Evolutionary conservation across 225 moss, liverwort and hornwort genomes (phyloP), one percentile per base, ranked within the genome.

Genomic region (Polytrichum commune): DNA sequence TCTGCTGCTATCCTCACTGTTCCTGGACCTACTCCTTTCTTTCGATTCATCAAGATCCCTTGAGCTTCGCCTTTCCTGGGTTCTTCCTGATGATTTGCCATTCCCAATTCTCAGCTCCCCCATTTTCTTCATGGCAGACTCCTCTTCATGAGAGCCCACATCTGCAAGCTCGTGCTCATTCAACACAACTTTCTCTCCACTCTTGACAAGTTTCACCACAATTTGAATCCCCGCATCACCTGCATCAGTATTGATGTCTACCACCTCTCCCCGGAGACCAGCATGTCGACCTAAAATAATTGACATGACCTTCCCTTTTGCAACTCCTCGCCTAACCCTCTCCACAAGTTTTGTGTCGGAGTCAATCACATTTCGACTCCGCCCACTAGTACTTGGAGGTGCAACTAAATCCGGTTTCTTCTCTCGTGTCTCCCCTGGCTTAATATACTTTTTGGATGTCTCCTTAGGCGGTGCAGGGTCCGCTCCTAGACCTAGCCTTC

Each of bases 401-500:
- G 84, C 84, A 10, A 84, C 84, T 1, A 82, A 74, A 24, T 88
- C 88, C 20, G 79, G 77, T n/a, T 77, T 78, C 55, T 76, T 74
- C 70, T 63, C 66, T 60, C 88, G 73, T 33, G 84, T 85, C 57
- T 95, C 91, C 13, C 93, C 91, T 19, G 91, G 95, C 75, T 87
- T 93, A 22, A 93, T 90, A 29, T 75, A 82, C 76, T 87, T 93
- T 18, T 71, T 86, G 61, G 55, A 69, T 5, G 70, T 85, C 54
- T 76, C 81, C 55, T 91, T 89, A 1, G 79, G 85, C 1, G 90
- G 84, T 24, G 77, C 84, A 54, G 96, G 76, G 38, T 86, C 83
- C 1, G 94, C 96, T 38, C 94, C 96, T 29, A 94, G 73, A 58
- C 94, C 96, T 68, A 82, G 69, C 29, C 61, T 92, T 29, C 88